phyloP scores from a whole-genome alignment of 768 basidiomycete species.

The Hericium coralloides region DNA sequence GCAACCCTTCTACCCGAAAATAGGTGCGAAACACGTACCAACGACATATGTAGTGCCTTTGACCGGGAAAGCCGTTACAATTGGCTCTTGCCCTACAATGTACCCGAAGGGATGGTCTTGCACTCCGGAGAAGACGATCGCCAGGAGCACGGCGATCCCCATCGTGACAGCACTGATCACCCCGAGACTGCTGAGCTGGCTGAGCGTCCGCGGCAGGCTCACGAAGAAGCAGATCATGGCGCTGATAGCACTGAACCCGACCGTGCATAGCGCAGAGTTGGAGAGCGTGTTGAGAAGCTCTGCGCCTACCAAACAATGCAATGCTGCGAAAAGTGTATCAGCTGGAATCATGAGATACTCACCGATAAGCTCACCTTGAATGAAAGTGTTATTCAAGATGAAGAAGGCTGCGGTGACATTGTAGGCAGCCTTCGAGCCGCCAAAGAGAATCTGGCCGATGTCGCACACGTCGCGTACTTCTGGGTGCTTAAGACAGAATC shows the following conservation, averaged over 20 bases:
- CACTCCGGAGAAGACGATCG: constrained; percentile 32
- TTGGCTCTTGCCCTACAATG: constrained; percentile 25
- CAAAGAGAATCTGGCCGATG: constrained; percentile 38
- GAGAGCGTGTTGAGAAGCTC: constrained; percentile 38
- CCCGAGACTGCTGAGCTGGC: constrained; percentile 32
- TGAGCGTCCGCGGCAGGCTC: constrained; percentile 35
- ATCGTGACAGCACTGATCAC: constrained; percentile 34
- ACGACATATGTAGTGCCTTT: constrained; percentile 31
- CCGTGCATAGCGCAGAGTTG: constrained; percentile 31
- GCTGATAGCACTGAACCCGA: constrained; percentile 29
- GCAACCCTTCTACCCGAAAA: not conserved
- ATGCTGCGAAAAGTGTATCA: constrained; percentile 16
- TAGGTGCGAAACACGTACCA: constrained; percentile 17
- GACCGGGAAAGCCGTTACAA: constrained; percentile 28
- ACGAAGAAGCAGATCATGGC: constrained; percentile 32
- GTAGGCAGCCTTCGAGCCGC: constrained; percentile 38
- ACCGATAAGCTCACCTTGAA: constrained; percentile 28
- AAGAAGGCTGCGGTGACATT: constrained; percentile 44
- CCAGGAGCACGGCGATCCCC: constrained; percentile 36
- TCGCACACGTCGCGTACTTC: constrained; percentile 43
- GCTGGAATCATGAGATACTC: not conserved
- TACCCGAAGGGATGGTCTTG: constrained; percentile 35
- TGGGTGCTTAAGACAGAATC: constrained; percentile 39
- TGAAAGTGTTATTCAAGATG: constrained; percentile 47
- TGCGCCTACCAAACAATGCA: constrained; percentile 39